Evolutionary conservation across 768 basidiomycete genomes (phyloP), one percentile per base, ranked within the genome.

Genomic region (Termitomyces sp.): DNA sequence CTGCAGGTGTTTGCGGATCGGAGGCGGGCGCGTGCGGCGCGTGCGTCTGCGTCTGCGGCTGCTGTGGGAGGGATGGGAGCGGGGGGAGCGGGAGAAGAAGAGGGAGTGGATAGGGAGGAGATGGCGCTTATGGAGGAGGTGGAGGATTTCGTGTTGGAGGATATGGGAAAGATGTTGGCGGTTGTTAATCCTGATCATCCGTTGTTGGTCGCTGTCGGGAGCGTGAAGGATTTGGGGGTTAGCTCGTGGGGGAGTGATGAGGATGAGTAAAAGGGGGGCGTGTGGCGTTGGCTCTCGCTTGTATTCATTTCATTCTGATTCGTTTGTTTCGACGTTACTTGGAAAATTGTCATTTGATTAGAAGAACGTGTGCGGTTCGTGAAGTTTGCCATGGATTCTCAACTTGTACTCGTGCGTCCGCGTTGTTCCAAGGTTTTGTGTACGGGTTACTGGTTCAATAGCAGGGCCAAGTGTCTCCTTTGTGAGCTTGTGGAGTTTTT

Each of bases 81-180:
- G 75, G 27, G 27, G 45, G 30, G 6, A 9, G 13, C 9, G 20
- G 41, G 6, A 3, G 12, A 1, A 74, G 41, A 20, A 8, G 73
- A 57, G 72, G 62, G 8, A 8, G 27, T 20, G 58, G 88, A 91
- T 53, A 74, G 75, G 58, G 88, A 91, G 61, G 89, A 92, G 62
- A 71, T 89, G 63, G 81, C 81, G 68, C 68, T 91, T 55, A 67
- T 89, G 41, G 89, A 93, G 70, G 90, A 93, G 76, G 86, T 91
- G 73, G 91, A 91, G 69, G 89, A 89, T 57, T 91, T 88, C 66
- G 87, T 85, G 63, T 68, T 91, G 63, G 89, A 91, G 68, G 91
- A 91, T 68, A 90, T 92, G 85, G 79, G 73, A 47, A 87, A 83
- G 77, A 76, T 88, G 72, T 66, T 91, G 55, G 61, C 65, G 45